These are phyloP conservation scores for Leccinum incarnatum DNA, from an alignment of 768 basidiomycete genomes.

Conservation along the genomic window DNA sequence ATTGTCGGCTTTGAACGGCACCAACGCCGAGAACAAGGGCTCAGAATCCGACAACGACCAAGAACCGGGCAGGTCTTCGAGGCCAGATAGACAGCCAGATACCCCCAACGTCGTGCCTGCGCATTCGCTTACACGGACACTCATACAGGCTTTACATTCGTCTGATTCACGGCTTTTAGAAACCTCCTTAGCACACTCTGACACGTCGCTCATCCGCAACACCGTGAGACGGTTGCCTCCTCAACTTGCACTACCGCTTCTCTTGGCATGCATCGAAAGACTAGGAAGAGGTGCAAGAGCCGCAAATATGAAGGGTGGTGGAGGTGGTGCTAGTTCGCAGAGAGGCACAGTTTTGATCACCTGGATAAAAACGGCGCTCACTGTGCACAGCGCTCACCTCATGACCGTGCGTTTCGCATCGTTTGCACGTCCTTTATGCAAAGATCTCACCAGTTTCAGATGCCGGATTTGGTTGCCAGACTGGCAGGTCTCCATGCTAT, in stretches of 20 bases:
- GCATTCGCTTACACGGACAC: conserved; percentile 85
- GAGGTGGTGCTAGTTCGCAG: conserved; percentile 77
- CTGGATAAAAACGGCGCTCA: conserved; percentile 82
- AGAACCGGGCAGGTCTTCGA: conserved; percentile 33
- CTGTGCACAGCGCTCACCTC: conserved; percentile 85
- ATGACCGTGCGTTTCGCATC: conserved; percentile 72
- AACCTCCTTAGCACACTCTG: conserved; percentile 81
- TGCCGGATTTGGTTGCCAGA: conserved; percentile 87
- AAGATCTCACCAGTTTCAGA: conserved; percentile 43
- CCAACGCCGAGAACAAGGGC: conserved; percentile 35
- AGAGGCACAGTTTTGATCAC: conserved; percentile 63
- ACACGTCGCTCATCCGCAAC: conserved; percentile 75
- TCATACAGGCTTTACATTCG: conserved; percentile 96
- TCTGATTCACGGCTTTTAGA: conserved; percentile 86
- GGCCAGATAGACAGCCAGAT: conserved; percentile 14
- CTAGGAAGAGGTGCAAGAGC: conserved; percentile 72
- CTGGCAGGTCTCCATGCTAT: conserved; percentile 83
- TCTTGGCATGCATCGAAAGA: conserved; percentile 87
- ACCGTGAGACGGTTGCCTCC: conserved; percentile 86
- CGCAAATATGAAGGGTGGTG: conserved; percentile 72
- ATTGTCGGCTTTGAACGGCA: conserved; percentile 67
- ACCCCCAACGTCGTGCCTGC: conserved; percentile 59
- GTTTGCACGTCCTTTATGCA: not conserved
- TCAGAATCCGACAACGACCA: conserved; percentile 48
- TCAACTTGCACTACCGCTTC: conserved; percentile 79